phyloP scores from a whole-genome alignment of 2,329 filamentous ascomycete species.

The Domatiomyces catenatus region DNA sequence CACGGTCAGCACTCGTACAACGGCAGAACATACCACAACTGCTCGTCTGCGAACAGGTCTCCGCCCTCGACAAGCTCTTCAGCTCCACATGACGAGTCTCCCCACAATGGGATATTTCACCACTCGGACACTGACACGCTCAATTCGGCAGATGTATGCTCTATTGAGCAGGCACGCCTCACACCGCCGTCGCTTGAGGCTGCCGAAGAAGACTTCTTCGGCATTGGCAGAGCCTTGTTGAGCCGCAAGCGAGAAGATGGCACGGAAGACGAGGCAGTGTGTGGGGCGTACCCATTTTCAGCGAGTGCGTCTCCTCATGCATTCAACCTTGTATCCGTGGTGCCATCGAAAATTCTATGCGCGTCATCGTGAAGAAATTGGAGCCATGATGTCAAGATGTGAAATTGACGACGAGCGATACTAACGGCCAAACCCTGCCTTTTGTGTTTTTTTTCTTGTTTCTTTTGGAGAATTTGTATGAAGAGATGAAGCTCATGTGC shows the following conservation, averaged over 20 bases:
- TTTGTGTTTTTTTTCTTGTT: not conserved
- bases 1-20: not conserved
- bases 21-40: not conserved
- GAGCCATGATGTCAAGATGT: not conserved
- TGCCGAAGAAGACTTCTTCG: conserved; percentile 10
- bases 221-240: conserved; percentile 1
- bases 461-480: not conserved
- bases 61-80: conserved; percentile 10
- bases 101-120: conserved; percentile 7
- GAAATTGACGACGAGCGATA: not conserved
- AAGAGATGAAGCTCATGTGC: not conserved
- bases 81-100: conserved; percentile 4
- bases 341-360: conserved; percentile 12
- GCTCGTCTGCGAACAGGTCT: conserved; percentile 1
- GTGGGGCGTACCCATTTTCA: conserved; percentile 6
- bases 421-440: not conserved
- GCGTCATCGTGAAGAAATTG: conserved; percentile 11
- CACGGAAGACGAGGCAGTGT: conserved; percentile 7
- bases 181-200: conserved; percentile 11
- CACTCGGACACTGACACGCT: conserved; percentile 7
- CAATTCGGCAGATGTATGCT: conserved; percentile 9
- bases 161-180: conserved; percentile 9
- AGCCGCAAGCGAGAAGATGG: conserved; percentile 11
- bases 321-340: conserved; percentile 10
- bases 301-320: conserved; percentile 6